phyloP scores from a whole-genome alignment of 2,329 filamentous ascomycete genomes.

The Magnaporthiopsis poae region DNA sequence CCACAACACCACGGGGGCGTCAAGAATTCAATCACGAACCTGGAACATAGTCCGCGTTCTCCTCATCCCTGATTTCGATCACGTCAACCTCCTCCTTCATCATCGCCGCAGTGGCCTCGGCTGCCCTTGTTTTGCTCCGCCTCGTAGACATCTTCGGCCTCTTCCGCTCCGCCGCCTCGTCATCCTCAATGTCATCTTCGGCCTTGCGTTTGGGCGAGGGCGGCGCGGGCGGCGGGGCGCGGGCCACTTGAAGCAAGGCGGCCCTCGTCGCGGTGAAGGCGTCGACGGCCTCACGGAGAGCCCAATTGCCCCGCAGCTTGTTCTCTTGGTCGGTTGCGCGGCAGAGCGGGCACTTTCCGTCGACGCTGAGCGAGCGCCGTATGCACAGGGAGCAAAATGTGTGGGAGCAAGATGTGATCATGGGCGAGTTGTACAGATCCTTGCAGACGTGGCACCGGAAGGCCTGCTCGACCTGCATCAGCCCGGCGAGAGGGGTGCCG shows the following conservation, averaged over 20 bases:
- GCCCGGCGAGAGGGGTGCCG: slow-evolving; percentile 53
- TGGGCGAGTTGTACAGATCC: slow-evolving; percentile 88
- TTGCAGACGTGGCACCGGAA: slow-evolving; percentile 96
- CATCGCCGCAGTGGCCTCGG: slow-evolving; percentile 27
- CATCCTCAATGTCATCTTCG: slow-evolving; percentile 21
- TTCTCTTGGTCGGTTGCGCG: slow-evolving; percentile 69
- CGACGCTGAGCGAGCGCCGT: slow-evolving; percentile 68
- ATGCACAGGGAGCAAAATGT: slow-evolving; percentile 97
- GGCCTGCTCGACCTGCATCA: slow-evolving; percentile 68
- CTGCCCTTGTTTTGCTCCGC: slow-evolving; percentile 32
- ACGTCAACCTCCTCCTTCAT: slow-evolving; percentile 21
- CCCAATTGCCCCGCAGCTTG: slow-evolving; percentile 75
- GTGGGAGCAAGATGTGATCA: slow-evolving; percentile 89
- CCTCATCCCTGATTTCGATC: slow-evolving; percentile 24
- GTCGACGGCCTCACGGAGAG: slow-evolving; percentile 73
- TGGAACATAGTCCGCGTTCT: slow-evolving; percentile 23
- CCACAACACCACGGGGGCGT: neutral
- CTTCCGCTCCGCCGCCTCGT: slow-evolving; percentile 30
- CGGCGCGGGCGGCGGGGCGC: slow-evolving; percentile 24
- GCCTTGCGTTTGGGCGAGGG: slow-evolving; percentile 43
- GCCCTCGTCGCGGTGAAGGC: slow-evolving; percentile 60
- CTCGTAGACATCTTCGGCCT: slow-evolving; percentile 43
- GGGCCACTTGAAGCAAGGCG: slow-evolving; percentile 55
- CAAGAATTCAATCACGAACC: slow-evolving; percentile 15
- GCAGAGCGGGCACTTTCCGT: slow-evolving; percentile 83